Evolutionary conservation across 345 rosid genomes (phyloP).

Genomic region (Dipteronia sinensis): DNA sequence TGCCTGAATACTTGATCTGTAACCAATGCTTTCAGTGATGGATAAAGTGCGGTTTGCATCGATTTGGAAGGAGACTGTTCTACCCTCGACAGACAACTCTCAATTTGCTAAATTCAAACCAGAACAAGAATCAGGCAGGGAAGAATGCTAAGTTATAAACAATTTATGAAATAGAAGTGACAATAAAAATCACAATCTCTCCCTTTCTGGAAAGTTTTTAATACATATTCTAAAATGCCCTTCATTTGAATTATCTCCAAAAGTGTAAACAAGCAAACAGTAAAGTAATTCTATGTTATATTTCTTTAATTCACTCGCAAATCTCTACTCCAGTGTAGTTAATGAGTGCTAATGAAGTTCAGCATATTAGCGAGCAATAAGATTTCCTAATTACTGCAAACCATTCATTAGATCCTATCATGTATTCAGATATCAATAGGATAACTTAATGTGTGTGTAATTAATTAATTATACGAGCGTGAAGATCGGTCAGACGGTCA

Average conservation of each 20-base stretch:
- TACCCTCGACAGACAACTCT: slow-evolving; percentile 60
- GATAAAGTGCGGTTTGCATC: slow-evolving; percentile 72
- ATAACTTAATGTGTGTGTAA: background rate
- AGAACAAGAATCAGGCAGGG: background rate
- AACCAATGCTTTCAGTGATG: slow-evolving; percentile 73
- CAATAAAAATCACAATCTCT: background rate
- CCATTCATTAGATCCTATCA: background rate
- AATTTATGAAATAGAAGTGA: background rate
- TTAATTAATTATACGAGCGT: background rate
- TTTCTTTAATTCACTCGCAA: background rate
- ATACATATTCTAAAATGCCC: background rate
- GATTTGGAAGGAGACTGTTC: slow-evolving; percentile 80
- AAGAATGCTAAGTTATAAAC: background rate
- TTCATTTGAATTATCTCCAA: background rate
- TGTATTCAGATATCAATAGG: background rate
- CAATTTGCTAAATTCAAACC: slow-evolving; percentile 59
- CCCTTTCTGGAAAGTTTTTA: background rate
- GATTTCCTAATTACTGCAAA: slow-evolving; percentile 1
- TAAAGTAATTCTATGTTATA: background rate
- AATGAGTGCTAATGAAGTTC: background rate
- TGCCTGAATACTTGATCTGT: slow-evolving; percentile 63
- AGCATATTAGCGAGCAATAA: background rate
- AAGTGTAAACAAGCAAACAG: background rate
- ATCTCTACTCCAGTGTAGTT: background rate
- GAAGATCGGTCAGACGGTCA: background rate